These are phyloP conservation scores for Erigeron philadelphicus DNA, from an alignment of 140 eudicot genomes.

Conservation along the genomic window DNA sequence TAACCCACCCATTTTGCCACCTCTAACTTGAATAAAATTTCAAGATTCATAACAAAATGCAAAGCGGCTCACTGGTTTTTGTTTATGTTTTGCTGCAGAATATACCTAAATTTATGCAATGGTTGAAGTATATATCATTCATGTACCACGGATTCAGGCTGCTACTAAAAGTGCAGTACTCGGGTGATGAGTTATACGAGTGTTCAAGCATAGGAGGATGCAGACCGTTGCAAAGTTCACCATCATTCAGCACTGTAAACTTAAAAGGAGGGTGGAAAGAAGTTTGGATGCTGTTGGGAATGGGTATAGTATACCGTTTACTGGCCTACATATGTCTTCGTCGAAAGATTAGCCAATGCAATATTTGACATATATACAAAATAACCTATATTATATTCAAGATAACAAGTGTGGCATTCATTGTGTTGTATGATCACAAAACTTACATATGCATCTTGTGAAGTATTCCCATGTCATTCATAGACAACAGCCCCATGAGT, in stretches of 20 bases:
- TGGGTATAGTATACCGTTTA: slow-evolving; percentile 74
- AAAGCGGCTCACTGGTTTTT: neutral
- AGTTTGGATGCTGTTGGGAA: slow-evolving; percentile 87
- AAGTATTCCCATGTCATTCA: neutral
- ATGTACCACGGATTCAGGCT: slow-evolving; percentile 93
- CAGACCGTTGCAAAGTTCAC: slow-evolving; percentile 70
- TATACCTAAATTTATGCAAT: slow-evolving; percentile 77
- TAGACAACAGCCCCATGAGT: neutral
- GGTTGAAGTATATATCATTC: slow-evolving; percentile 87
- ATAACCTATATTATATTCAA: neutral
- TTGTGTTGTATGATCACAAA: neutral
- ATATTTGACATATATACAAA: slow-evolving; percentile 34
- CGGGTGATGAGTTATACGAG: slow-evolving; percentile 77
- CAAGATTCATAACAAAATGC: neutral
- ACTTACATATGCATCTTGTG: neutral
- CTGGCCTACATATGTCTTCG: slow-evolving; percentile 71
- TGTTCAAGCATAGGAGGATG: slow-evolving; percentile 78
- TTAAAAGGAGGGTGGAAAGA: slow-evolving; percentile 77
- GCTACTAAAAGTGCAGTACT: slow-evolving; percentile 75
- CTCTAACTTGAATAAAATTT: neutral
- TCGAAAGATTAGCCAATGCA: slow-evolving; percentile 46
- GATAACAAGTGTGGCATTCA: too few relatives aligned
- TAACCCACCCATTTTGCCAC: too few relatives aligned
- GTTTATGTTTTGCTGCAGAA: slow-evolving; percentile 52
- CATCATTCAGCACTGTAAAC: slow-evolving; percentile 79